These are phyloP conservation scores for Ambrosiella xylebori DNA, from an alignment of 2,329 filamentous ascomycete species.

Conservation along the genomic window DNA sequence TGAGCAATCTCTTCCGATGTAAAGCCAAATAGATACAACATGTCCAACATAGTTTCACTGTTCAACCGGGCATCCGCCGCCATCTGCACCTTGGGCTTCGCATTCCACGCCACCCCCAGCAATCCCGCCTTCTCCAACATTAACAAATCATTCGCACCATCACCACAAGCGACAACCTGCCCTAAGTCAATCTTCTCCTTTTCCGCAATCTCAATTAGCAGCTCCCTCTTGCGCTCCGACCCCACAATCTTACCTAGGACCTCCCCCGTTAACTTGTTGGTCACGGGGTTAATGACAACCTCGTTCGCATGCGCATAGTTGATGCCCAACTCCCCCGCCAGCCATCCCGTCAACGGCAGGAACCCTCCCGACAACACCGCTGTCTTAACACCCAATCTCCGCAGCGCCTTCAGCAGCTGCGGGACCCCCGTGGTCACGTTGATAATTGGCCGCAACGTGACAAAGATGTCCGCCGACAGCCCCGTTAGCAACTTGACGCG, in stretches of 20 bases:
- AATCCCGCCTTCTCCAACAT: slow-evolving; percentile 58
- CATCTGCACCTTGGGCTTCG: slow-evolving; percentile 67
- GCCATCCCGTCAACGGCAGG: slow-evolving; percentile 71
- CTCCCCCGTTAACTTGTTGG: slow-evolving; percentile 49
- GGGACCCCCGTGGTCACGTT: slow-evolving; percentile 68
- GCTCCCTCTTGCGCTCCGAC: slow-evolving; percentile 54
- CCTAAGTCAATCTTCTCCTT: slow-evolving; percentile 48
- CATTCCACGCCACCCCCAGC: slow-evolving; percentile 67
- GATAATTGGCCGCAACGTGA: slow-evolving; percentile 56
- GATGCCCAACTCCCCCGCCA: slow-evolving; percentile 63
- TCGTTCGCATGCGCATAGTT: slow-evolving; percentile 84
- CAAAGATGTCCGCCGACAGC: slow-evolving; percentile 61
- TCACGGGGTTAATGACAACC: slow-evolving; percentile 43
- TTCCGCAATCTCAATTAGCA: slow-evolving; percentile 52
- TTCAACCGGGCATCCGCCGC: slow-evolving; percentile 59
- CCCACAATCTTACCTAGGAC: slow-evolving; percentile 57
- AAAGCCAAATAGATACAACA: slow-evolving; percentile 60
- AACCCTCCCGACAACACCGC: slow-evolving; percentile 90
- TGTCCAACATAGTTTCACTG: slow-evolving; percentile 48
- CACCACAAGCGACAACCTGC: slow-evolving; percentile 58
- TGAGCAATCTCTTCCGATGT: slow-evolving; percentile 43
- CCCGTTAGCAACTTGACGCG: slow-evolving; percentile 68
- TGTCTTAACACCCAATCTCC: slow-evolving; percentile 65
- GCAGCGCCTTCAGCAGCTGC: slow-evolving; percentile 56
- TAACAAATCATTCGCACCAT: slow-evolving; percentile 66